Percentiles rank a stretch among this genome's conserved stretches.
phyloP scores from a whole-genome alignment of 2,329 filamentous ascomycete species.

The Endoconidiophora laricicola region DNA sequence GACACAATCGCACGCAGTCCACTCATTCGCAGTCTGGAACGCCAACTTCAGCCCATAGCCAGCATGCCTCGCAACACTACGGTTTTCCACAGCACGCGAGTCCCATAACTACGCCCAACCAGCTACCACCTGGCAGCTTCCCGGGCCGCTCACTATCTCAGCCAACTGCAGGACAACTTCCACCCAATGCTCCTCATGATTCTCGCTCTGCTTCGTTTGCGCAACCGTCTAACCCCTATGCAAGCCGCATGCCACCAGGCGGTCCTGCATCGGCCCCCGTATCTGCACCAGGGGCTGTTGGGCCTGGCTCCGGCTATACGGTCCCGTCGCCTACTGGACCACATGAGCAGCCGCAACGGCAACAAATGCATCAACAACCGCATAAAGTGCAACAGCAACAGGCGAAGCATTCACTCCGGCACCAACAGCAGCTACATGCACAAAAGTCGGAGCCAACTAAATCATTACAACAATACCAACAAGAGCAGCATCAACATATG shows the following conservation, averaged over 20 bases:
- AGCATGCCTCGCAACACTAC: constrained; percentile 23
- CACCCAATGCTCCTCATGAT: constrained; percentile 4
- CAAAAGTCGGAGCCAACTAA: background rate
- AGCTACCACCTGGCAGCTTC: constrained; percentile 16
- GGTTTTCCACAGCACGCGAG: constrained; percentile 34
- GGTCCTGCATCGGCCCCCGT: background rate
- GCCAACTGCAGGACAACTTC: constrained; percentile 31
- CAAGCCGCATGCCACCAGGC: background rate
- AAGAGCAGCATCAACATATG: background rate
- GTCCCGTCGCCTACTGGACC: background rate
- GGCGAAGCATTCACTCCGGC: background rate
- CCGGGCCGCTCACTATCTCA: background rate
- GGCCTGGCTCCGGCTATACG: constrained; percentile 1
- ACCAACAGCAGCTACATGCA: background rate
- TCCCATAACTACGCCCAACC: constrained; percentile 29
- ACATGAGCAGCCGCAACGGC: background rate
- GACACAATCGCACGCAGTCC: constrained; percentile 37
- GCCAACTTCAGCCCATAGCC: constrained; percentile 44
- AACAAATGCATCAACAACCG: background rate
- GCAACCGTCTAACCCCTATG: constrained; percentile 7
- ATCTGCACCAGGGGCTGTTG: background rate
- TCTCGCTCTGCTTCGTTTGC: constrained; percentile 10
- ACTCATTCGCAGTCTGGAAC: constrained; percentile 38
- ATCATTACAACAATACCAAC: background rate
- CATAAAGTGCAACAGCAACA: background rate